Evolutionary conservation across 2,329 filamentous ascomycete genomes (phyloP).

Genomic region (Trichoderma afroharzianum): DNA sequence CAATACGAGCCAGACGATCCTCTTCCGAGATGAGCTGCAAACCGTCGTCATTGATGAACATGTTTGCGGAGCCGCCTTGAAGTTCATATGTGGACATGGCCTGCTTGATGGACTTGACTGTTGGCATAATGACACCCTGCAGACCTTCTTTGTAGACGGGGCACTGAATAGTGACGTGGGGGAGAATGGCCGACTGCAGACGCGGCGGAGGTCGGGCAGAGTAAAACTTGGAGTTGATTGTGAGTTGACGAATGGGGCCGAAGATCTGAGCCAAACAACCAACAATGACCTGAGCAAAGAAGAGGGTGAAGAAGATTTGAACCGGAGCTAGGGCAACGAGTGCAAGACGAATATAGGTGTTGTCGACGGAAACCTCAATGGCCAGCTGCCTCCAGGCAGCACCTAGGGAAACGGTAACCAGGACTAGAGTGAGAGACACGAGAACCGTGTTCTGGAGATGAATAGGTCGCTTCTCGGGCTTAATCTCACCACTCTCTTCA

Average conservation of each 20-base stretch:
- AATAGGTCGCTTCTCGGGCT: constrained; percentile 61
- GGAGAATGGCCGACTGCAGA: constrained; percentile 54
- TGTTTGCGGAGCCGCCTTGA: constrained; percentile 73
- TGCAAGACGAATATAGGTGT: constrained; percentile 58
- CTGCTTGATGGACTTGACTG: constrained; percentile 72
- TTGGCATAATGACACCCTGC: constrained; percentile 69
- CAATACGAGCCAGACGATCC: constrained; percentile 59
- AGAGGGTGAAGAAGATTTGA: constrained; percentile 77
- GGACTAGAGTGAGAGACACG: constrained; percentile 61
- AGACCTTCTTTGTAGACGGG: constrained; percentile 87
- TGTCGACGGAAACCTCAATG: constrained; percentile 64
- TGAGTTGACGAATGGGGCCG: constrained; percentile 70
- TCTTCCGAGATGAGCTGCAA: constrained; percentile 64
- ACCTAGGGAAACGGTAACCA: constrained; percentile 65
- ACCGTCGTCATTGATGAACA: constrained; percentile 74
- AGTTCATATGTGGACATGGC: constrained; percentile 74
- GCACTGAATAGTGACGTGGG: constrained; percentile 78
- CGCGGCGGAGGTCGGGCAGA: constrained; percentile 67
- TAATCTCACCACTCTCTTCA: constrained; percentile 65
- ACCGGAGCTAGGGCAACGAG: constrained; percentile 65
- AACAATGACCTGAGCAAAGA: constrained; percentile 75
- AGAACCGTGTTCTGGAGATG: constrained; percentile 68
- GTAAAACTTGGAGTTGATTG: constrained; percentile 76
- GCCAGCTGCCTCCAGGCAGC: constrained; percentile 67
- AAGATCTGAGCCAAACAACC: constrained; percentile 73